Evolutionary conservation across 495 filamentous ascomycete genomes (phyloP).

Genomic region (Amniculicola lignicola): DNA sequence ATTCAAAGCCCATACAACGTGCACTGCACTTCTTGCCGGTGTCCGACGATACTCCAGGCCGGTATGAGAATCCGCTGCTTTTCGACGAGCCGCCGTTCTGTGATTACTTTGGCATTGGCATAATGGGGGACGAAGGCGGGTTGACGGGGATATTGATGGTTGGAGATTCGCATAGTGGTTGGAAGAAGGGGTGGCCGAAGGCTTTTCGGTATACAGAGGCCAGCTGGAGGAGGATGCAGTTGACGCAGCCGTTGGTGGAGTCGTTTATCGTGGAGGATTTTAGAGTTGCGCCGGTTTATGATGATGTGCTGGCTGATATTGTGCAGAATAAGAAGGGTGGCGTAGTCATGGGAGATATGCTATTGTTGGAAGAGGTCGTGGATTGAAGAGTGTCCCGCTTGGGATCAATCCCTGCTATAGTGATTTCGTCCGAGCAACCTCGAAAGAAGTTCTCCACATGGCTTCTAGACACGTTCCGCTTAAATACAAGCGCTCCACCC

Average conservation of each 20-base stretch:
- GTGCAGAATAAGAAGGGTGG: constrained; percentile 2
- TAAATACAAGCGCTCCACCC: no score
- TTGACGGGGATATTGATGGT: no score
- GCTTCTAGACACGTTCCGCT: no score
- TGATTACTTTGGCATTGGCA: no score
- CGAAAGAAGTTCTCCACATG: no score
- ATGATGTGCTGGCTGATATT: constrained; percentile 8
- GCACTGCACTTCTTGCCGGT: constrained; percentile 17
- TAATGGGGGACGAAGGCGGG: no score
- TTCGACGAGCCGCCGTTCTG: no score
- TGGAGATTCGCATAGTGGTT: not conserved
- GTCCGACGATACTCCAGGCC: not conserved
- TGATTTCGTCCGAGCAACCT: no score
- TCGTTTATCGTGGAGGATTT: not conserved
- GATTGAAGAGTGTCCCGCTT: no score
- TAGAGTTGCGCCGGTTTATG: constrained; percentile 12
- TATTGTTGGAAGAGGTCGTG: constrained; percentile 9
- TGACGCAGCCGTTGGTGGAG: constrained; percentile 14
- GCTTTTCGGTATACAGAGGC: constrained; percentile 7
- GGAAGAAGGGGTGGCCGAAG: not conserved
- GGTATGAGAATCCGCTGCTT: constrained; percentile 8
- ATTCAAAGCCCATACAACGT: constrained; percentile 13
- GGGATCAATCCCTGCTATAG: no score
- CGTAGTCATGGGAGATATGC: constrained; percentile 8
- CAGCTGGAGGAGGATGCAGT: constrained; percentile 17